Evolutionary conservation across 169 alveolate species (phyloP).

Genomic region (Cyclospora cayetanensis): DNA sequence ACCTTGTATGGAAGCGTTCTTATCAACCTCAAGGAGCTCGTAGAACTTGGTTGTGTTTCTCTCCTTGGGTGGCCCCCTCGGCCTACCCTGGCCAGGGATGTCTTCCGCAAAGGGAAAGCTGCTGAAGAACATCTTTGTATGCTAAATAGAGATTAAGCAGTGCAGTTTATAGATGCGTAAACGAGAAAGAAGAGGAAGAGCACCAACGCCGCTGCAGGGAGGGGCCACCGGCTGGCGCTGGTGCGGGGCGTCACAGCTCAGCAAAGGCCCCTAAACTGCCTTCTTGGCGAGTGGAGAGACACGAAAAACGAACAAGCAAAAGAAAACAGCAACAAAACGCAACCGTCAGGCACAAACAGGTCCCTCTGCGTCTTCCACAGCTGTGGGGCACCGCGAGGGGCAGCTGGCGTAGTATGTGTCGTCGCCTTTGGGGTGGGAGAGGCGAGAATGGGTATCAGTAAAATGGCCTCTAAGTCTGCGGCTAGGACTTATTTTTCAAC

Average conservation of each 20-base stretch:
- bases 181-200: background rate
- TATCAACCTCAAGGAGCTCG: constrained; percentile 85
- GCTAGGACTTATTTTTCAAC: no score
- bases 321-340: constrained; percentile 14
- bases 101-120: constrained; percentile 75
- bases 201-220: constrained; percentile 33
- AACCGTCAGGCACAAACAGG: background rate
- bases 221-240: constrained; percentile 68
- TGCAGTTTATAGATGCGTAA: constrained; percentile 20
- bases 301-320: background rate
- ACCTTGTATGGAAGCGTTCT: constrained; percentile 84
- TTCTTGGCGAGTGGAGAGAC: constrained; percentile 8
- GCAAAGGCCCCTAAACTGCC: constrained; percentile 37
- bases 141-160: background rate
- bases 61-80: constrained; percentile 74
- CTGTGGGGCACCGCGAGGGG: constrained; percentile 71
- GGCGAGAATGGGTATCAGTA: no score
- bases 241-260: constrained; percentile 63
- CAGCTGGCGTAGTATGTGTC: constrained; percentile 35
- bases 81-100: constrained; percentile 55
- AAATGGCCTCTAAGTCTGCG: no score
- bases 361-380: background rate
- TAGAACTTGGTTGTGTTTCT: constrained; percentile 89
- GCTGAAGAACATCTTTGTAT: constrained; percentile 70
- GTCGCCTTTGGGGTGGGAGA: constrained; percentile 13